A percentile compares a stretch with the other conserved stretches of the same genome.
Conservation (phyloP, 2,329 filamentous ascomycete species). For the Fusarium clavum region DNA sequence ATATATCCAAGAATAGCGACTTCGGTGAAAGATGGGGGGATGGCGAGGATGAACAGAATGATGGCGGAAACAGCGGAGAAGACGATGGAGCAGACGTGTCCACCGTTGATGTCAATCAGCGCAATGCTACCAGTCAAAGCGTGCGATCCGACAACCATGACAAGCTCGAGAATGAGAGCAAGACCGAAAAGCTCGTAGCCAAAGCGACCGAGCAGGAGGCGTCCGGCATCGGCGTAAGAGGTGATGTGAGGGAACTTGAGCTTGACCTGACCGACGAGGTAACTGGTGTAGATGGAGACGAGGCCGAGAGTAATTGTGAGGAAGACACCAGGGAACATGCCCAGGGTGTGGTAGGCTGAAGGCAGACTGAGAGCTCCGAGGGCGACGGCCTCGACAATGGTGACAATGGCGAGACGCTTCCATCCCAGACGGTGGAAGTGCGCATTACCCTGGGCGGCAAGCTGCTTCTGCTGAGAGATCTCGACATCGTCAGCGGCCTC, state of each 20-base stretch:
- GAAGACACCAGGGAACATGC: slow-evolving; percentile 63
- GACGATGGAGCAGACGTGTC: slow-evolving; percentile 52
- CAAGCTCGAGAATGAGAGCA: slow-evolving; percentile 72
- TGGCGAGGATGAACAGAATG: slow-evolving; percentile 58
- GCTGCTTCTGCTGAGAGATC: slow-evolving; percentile 37
- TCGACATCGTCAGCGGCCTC: slow-evolving; percentile 26
- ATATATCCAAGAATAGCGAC: slow-evolving; percentile 40
- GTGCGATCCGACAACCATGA: slow-evolving; percentile 79
- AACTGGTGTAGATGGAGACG: slow-evolving; percentile 60
- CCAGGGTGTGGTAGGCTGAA: slow-evolving; percentile 62
- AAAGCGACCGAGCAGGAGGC: slow-evolving; percentile 68
- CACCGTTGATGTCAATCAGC: slow-evolving; percentile 71
- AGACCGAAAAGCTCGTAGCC: slow-evolving; percentile 71
- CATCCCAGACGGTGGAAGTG: slow-evolving; percentile 38
- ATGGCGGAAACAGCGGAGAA: slow-evolving; percentile 60
- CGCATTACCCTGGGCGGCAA: slow-evolving; percentile 34
- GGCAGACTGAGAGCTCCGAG: slow-evolving; percentile 56
- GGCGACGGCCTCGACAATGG: slow-evolving; percentile 37
- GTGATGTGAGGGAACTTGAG: slow-evolving; percentile 65
- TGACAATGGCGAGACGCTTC: slow-evolving; percentile 39
- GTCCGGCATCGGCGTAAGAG: slow-evolving; percentile 53
- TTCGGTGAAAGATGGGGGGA: slow-evolving; percentile 59
- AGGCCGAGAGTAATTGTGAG: slow-evolving; percentile 57
- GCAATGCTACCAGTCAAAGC: slow-evolving; percentile 76
- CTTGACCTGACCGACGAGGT: slow-evolving; percentile 61